Evolutionary conservation across 1,284 basidiomycete species (phyloP).

Genomic region (Naganishia albida): DNA sequence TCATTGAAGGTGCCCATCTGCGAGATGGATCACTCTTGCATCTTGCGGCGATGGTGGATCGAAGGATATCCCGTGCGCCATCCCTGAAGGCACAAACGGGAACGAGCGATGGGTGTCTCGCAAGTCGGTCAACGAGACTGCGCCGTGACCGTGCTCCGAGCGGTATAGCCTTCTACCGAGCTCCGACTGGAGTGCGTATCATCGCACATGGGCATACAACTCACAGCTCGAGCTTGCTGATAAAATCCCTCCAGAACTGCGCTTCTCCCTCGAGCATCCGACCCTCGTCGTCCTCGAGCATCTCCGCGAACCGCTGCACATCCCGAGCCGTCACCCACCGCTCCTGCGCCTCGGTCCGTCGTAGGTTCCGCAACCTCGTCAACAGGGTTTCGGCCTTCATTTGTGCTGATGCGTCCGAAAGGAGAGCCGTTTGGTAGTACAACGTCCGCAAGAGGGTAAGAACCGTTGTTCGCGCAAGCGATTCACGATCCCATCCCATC

Average conservation of each 20-base stretch:
- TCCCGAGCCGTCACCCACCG: conserved; percentile 14
- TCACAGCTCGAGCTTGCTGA: not conserved
- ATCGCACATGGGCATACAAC: too few relatives aligned
- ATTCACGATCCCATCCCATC: conserved; percentile 28
- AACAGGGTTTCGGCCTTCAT: conserved; percentile 16
- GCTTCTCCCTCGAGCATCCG: not conserved
- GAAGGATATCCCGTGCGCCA: too few relatives aligned
- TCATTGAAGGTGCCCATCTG: too few relatives aligned
- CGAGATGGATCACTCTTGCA: too few relatives aligned
- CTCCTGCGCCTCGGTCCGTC: conserved; percentile 7
- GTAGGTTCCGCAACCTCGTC: not conserved
- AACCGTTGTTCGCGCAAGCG: conserved; percentile 16
- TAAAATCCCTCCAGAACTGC: conserved; percentile 26
- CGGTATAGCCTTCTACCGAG: not conserved
- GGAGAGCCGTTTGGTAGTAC: conserved; percentile 14
- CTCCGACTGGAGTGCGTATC: not conserved
- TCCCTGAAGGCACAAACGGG: too few relatives aligned
- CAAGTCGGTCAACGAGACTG: too few relatives aligned
- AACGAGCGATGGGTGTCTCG: too few relatives aligned
- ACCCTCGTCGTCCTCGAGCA: conserved; percentile 27
- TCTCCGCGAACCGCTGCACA: conserved; percentile 27
- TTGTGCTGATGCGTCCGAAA: conserved; percentile 1
- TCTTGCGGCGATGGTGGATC: too few relatives aligned
- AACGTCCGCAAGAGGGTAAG: conserved; percentile 24
- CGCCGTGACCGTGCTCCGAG: not conserved